Evolutionary conservation across 1,139 yeast species (phyloP).

Genomic region (Kodamaea plutei): DNA sequence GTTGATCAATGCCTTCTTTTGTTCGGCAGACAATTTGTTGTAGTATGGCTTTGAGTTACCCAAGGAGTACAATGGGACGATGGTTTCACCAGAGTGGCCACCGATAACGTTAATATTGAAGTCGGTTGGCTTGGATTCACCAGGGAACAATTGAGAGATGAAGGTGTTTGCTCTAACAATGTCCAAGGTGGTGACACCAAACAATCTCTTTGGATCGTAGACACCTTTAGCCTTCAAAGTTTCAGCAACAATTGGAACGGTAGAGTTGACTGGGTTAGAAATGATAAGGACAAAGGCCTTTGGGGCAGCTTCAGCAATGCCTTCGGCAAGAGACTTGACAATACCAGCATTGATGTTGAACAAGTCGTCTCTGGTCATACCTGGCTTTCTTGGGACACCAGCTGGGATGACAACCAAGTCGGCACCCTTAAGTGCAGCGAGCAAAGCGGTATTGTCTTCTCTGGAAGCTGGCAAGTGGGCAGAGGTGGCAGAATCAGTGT

Average conservation of each 20-base stretch:
- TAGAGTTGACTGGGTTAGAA: constrained; percentile 97
- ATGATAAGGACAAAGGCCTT: constrained; percentile 84
- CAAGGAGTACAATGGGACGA: constrained; percentile 83
- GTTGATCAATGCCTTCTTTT: constrained; percentile 63
- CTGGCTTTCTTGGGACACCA: constrained; percentile 99
- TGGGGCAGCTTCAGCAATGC: constrained; percentile 83
- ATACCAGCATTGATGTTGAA: constrained; percentile 97
- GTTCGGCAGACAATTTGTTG: constrained; percentile 20
- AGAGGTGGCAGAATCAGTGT: constrained; percentile 78
- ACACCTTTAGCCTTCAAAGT: constrained; percentile 82
- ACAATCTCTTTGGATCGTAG: constrained; percentile 86
- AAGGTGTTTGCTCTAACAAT: constrained; percentile 92
- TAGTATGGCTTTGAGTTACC: constrained; percentile 30
- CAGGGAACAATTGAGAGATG: constrained; percentile 60
- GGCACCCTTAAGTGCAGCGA: constrained; percentile 70
- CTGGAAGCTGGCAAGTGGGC: constrained; percentile 70
- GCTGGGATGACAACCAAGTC: constrained; percentile 95
- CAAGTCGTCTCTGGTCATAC: constrained; percentile 97
- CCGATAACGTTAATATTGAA: constrained; percentile 85
- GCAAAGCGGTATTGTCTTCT: constrained; percentile 74
- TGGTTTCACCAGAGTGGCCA: constrained; percentile 98
- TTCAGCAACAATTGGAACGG: constrained; percentile 97
- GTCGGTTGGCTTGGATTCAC: constrained; percentile 57
- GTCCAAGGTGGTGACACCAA: constrained; percentile 97
- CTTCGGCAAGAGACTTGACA: constrained; percentile 87